These are phyloP conservation scores for Ganoderma lingzhi DNA, from an alignment of 1,284 basidiomycete genomes.

Conservation along the genomic window DNA sequence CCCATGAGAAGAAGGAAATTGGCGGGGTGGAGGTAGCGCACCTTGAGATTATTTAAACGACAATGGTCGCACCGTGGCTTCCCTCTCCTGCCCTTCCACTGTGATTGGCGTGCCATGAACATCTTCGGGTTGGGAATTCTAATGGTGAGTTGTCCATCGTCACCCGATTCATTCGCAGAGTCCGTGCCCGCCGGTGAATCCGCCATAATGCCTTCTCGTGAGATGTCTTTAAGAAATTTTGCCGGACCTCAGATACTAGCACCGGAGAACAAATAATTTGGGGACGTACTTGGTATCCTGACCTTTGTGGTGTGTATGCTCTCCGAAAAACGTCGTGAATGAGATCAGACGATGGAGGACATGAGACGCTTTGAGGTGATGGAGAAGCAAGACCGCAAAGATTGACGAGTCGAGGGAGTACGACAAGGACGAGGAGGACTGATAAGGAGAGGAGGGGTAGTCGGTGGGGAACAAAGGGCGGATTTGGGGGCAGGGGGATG, in stretches of 20 bases:
- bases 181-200: slow-evolving; percentile 52
- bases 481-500: slow-evolving; percentile 31
- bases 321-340: slow-evolving; percentile 18
- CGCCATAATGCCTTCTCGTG: slow-evolving; percentile 33
- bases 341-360: slow-evolving; percentile 22
- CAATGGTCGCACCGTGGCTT: slow-evolving; percentile 78
- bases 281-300: background rate
- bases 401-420: background rate
- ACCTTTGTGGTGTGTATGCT: background rate
- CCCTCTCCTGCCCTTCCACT: slow-evolving; percentile 75
- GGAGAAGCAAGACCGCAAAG: background rate
- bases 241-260: background rate
- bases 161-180: slow-evolving; percentile 54
- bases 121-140: slow-evolving; percentile 56
- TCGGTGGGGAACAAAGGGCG: slow-evolving; percentile 17
- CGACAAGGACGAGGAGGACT: background rate
- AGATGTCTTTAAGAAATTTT: background rate
- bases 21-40: slow-evolving; percentile 39
- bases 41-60: slow-evolving; percentile 74
- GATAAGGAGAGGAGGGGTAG: slow-evolving; percentile 7
- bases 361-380: background rate
- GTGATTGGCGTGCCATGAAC: slow-evolving; percentile 58
- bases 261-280: background rate
- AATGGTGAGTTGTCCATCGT: slow-evolving; percentile 69
- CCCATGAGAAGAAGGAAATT: slow-evolving; percentile 9